Evolutionary conservation across 768 basidiomycete genomes (phyloP), one percentile per base, ranked within the genome.

Genomic region (Lactarius psammicola): DNA sequence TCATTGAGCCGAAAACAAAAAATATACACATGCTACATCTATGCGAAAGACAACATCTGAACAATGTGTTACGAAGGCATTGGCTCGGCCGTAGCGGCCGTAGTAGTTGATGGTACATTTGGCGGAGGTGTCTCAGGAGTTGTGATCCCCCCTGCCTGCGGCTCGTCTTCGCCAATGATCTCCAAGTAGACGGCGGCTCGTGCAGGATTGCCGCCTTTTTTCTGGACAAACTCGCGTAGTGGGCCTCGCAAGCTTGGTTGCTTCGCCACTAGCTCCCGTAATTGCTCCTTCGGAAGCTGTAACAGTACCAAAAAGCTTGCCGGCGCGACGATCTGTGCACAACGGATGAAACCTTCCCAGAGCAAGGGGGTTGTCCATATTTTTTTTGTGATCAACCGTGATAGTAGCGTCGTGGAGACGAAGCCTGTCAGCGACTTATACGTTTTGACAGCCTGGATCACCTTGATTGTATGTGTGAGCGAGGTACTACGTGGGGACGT

Each of bases 331-430:
- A 87, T 85, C 76, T 93, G 96, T 30, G 91, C 91, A 71, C 95
- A 95, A 38, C 88, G 88, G 62, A 98, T 94, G 76, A 99, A 98
- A 5, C 97, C 97, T 75, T 98, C 92, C 97, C 97, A 99, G 23
- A 98, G 79, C 13, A 89, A 91, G 4, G 90, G 87, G 70, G 88
- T 93, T 58, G 90, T 93, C 97, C 97, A 99, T 62, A 99, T 93
- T 76, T 96, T 97, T 80, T 98, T 98, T 36, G 90, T 92, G 71
- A 99, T 96, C 28, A 99, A 81, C 18, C 97, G 90, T 15, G 96
- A 95, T 59, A 99, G 85, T 30, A 99, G 80, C 15, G 94, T 98
- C 17, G 94, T 95, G 23, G 95, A 94, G 31, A 99, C 94, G 76
- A 95, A 99, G 11, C 87, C 87, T 56, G 94, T 88, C 31, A 99